Evolutionary conservation across 345 rosid genomes (phyloP).

Genomic region (Eucalyptus guilfoylei): DNA sequence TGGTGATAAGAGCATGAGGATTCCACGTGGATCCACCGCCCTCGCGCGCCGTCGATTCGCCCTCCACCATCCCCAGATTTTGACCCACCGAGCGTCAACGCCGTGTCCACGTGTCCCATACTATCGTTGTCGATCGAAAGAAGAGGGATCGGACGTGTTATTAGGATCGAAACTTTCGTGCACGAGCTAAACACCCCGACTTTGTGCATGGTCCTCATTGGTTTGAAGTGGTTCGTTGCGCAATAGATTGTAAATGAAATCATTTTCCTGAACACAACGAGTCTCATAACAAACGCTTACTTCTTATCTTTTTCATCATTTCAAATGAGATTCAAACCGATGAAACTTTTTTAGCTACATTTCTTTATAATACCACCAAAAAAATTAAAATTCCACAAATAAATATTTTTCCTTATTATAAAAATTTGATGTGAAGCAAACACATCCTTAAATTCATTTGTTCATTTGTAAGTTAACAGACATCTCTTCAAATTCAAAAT

Average conservation of each 20-base stretch:
- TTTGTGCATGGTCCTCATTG: neutral
- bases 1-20: neutral
- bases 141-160: neutral
- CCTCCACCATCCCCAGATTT: neutral
- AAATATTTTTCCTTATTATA: neutral
- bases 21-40: neutral
- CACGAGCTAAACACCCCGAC: neutral
- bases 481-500: neutral
- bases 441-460: neutral
- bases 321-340: fast-evolving
- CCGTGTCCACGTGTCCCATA: neutral
- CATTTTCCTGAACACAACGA: neutral
- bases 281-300: fast-evolving
- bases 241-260: neutral
- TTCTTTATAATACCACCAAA: fast-evolving
- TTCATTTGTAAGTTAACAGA: neutral
- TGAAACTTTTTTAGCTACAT: fast-evolving
- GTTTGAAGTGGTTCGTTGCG: neutral
- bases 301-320: neutral
- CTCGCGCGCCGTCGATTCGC: neutral
- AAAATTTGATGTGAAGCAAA: neutral
- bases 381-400: neutral
- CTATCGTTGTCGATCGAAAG: neutral
- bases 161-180: neutral
- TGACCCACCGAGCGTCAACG: neutral